Evolutionary conservation across 345 rosid species (phyloP), one percentile per base, ranked within the genome.

Genomic region (Cardamine resedifolia): DNA sequence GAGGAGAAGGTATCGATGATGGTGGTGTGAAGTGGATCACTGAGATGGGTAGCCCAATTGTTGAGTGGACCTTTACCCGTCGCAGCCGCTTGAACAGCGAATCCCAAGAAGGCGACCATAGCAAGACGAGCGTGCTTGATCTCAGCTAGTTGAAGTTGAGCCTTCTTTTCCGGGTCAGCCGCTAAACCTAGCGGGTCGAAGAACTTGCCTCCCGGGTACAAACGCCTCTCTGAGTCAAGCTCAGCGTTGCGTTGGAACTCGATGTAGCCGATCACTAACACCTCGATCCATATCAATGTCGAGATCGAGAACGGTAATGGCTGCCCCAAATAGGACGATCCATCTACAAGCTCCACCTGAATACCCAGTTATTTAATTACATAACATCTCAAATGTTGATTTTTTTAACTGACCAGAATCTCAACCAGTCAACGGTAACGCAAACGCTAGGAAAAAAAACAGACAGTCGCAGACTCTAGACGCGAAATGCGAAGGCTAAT

Each of bases 51-150:
- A 18, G 91, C 98, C 97, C 98, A 94, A 79, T 94, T 94, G 95
- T 91, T 91, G 78, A 94, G 97, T 5, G 98, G 98, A 5, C 79
- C 79, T 81, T 91, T 91, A 53, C 97, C 95, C 0, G 97, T 89
- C 1, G 78, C 97, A 3, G 87, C 95, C 3, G 98, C 98, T 74
- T 94, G 98, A 63, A 91, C 98, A 0, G 91, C 97, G 3, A 94
- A 94, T 5, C 98, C 97, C 2, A 94, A 80, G 83, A 89, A 91
- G 4, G 67, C 97, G 12, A 94, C 89, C 98, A 94, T 89, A 39
- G 98, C 98, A 7, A 91, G 91, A 23, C 98, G 97, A 15, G 98
- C 98, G 66, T 94, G 98, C 87, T 94, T 94, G 81, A 94, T 94
- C 91, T 94, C 98, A 0, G 98, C 98, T 86, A 94, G 39, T 49